Percentiles rank a stretch among this genome's conserved stretches.
Conservation (phyloP, 2,329 filamentous ascomycete species). For the Pyrenochaeta sp. region DNA sequence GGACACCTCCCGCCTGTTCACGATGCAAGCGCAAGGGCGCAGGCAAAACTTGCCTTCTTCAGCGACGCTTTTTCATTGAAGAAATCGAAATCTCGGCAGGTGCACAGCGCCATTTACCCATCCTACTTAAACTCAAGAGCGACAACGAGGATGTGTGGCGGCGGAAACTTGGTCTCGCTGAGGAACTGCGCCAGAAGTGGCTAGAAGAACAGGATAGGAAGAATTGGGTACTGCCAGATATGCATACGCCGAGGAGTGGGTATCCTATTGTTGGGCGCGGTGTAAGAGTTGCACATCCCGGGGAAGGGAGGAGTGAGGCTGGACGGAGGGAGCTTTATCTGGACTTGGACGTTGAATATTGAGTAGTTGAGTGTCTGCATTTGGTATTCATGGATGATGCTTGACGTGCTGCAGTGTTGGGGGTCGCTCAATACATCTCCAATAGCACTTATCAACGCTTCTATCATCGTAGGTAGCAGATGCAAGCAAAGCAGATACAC, state of each 20-base stretch:
- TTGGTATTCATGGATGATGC: too few species aligned
- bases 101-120: conserved; percentile 8
- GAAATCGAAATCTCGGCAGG: conserved; percentile 13
- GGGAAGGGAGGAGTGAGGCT: conserved; percentile 18
- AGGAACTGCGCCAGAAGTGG: conserved; percentile 23
- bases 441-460: too few species aligned
- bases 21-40: conserved; percentile 34
- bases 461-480: too few species aligned
- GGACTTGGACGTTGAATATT: background rate
- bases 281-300: background rate
- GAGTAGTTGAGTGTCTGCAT: too few species aligned
- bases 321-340: background rate
- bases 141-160: conserved; percentile 21
- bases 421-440: too few species aligned
- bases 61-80: conserved; percentile 23
- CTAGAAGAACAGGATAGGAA: conserved; percentile 15
- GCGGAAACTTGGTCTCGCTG: conserved; percentile 20
- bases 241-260: conserved; percentile 9
- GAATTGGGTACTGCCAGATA: conserved; percentile 39
- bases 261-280: background rate
- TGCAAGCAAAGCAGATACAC: too few species aligned
- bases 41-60: conserved; percentile 29
- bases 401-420: too few species aligned
- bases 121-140: conserved; percentile 26
- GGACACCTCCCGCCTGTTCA: conserved; percentile 34